Percentiles rank a stretch among this genome's conserved stretches.
Conservation (phyloP, 495 filamentous ascomycete genomes). For the Aspergillus funiculosus region DNA sequence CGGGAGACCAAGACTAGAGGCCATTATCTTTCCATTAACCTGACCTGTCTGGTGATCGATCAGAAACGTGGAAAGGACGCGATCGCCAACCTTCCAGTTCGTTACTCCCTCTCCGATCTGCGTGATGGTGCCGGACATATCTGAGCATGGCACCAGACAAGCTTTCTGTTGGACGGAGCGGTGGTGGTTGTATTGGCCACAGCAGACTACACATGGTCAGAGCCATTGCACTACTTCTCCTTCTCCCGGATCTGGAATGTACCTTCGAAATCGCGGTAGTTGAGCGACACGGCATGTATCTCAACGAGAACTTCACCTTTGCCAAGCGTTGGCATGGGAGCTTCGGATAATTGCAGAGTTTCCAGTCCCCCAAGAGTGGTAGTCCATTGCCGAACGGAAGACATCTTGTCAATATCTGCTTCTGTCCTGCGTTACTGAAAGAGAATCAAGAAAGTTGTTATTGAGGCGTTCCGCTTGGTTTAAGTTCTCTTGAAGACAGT, state of each 20-base stretch:
- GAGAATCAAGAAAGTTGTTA: no score
- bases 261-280: conserved; percentile 59
- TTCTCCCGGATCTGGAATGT: neutral
- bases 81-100: conserved; percentile 61
- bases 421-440: no score
- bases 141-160: conserved; percentile 62
- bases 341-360: conserved; percentile 37
- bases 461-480: no score
- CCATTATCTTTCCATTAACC: conserved; percentile 40
- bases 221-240: no score
- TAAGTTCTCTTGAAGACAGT: no score
- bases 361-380: conserved; percentile 47
- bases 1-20: conserved; percentile 58
- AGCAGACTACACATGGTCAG: conserved; percentile 33
- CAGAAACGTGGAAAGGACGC: conserved; percentile 71
- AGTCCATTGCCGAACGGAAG: conserved; percentile 43
- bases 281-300: conserved; percentile 50
- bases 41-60: conserved; percentile 63
- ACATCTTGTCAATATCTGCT: no score
- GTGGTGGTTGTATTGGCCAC: conserved; percentile 54
- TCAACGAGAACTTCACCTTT: conserved; percentile 52
- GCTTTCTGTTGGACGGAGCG: conserved; percentile 28
- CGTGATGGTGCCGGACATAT: conserved; percentile 68
- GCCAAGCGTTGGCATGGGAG: conserved; percentile 37
- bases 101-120: conserved; percentile 59